Evolutionary conservation across 2,329 filamentous ascomycete species (phyloP).

Genomic region (Fonsecaea nubica): DNA sequence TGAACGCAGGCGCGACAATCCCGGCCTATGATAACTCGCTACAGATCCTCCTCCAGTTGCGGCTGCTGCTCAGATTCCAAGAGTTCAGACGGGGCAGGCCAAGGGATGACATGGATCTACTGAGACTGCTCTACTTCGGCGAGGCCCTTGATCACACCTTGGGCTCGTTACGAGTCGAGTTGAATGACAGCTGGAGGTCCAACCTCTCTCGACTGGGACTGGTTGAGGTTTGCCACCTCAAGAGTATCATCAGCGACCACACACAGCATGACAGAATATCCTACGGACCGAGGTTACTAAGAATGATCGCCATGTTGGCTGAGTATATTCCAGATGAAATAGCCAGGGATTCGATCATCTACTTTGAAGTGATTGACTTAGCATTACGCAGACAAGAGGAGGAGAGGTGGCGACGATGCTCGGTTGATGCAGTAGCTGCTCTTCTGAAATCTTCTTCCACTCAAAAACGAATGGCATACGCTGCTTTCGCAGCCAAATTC

Average conservation of each 20-base stretch:
- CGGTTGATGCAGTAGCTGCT: conserved; percentile 19
- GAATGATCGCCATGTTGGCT: conserved; percentile 44
- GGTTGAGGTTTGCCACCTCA: conserved; percentile 28
- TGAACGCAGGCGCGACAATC: conserved; percentile 43
- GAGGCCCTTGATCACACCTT: conserved; percentile 44
- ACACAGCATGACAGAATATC: conserved; percentile 8
- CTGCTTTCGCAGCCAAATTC: conserved; percentile 28
- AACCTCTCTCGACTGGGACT: conserved; percentile 25
- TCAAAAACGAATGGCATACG: conserved; percentile 20
- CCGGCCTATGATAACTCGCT: conserved; percentile 45
- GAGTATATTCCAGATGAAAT: conserved; percentile 50
- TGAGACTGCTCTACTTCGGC: conserved; percentile 54
- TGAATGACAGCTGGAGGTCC: conserved; percentile 24
- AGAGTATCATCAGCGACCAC: conserved; percentile 16
- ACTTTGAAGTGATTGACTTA: conserved; percentile 29
- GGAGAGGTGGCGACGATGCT: conserved; percentile 17
- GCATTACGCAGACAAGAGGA: conserved; percentile 17
- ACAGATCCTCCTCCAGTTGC: conserved; percentile 61
- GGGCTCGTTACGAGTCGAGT: conserved; percentile 5
- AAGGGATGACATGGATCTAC: conserved; percentile 48
- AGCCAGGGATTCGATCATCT: conserved; percentile 13
- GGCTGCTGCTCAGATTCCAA: conserved; percentile 70
- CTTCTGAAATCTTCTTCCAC: conserved; percentile 23
- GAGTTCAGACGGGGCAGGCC: conserved; percentile 44
- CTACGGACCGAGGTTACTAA: conserved; percentile 26